Evolutionary conservation across 1,139 yeast genomes (phyloP).

Genomic region (Yamadazyma kanchanaburiensis): DNA sequence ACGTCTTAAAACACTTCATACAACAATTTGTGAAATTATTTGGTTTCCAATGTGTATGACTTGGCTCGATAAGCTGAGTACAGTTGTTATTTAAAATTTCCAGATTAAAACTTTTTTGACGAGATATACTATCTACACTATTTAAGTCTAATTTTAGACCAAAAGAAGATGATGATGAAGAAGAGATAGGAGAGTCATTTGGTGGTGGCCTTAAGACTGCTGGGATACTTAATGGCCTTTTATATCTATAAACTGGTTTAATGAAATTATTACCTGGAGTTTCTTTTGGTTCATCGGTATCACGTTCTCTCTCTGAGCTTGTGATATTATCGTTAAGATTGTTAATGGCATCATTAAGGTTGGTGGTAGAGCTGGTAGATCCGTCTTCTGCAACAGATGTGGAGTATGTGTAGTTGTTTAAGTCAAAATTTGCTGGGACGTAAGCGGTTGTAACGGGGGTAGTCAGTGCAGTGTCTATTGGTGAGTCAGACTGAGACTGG

Average conservation of each 20-base stretch:
- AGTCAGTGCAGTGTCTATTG: too few relatives aligned
- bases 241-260: slow-evolving; percentile 30
- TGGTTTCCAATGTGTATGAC: slow-evolving; percentile 43
- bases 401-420: slow-evolving; percentile 19
- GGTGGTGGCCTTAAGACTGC: slow-evolving; percentile 42
- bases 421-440: slow-evolving; percentile 41
- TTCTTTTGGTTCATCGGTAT: slow-evolving; percentile 7
- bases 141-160: slow-evolving; percentile 1
- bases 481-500: too few relatives aligned
- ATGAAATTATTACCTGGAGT: slow-evolving; percentile 3
- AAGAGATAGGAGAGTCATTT: slow-evolving; percentile 3
- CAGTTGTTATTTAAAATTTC: too few relatives aligned
- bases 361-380: slow-evolving; percentile 5
- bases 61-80: slow-evolving; percentile 28
- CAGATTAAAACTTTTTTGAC: background rate
- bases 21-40: slow-evolving; percentile 36
- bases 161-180: slow-evolving; percentile 2
- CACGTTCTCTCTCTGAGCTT: slow-evolving; percentile 8
- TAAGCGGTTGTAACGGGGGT: too few relatives aligned
- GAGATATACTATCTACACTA: slow-evolving; percentile 1
- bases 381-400: slow-evolving; percentile 6
- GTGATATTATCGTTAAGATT: slow-evolving; percentile 24
- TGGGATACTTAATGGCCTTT: slow-evolving; percentile 40
- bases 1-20: slow-evolving; percentile 38
- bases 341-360: slow-evolving; percentile 19